Conservation (phyloP, 169 alveolate genomes). For the Cytauxzoon felis region DNA sequence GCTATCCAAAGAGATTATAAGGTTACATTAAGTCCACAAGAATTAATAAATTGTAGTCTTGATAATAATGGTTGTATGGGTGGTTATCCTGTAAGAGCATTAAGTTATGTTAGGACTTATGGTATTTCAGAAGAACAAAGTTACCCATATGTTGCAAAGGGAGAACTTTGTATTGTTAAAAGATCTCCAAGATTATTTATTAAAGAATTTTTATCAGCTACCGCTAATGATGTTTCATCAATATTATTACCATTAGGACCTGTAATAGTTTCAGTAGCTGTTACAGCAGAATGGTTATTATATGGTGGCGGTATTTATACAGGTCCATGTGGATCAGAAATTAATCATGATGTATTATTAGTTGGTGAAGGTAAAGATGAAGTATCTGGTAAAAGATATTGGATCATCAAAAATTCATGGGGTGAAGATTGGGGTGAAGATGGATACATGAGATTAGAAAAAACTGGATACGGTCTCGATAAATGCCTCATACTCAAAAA, state of each 20-base stretch:
- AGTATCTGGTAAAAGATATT: constrained; percentile 55
- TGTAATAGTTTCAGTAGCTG: constrained; percentile 87
- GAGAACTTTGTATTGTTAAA: constrained; percentile 26
- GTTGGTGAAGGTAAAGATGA: constrained; percentile 79
- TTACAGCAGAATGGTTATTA: constrained; percentile 72
- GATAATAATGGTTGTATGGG: constrained; percentile 81
- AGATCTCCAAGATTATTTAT: constrained; percentile 1
- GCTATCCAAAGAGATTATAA: not conserved
- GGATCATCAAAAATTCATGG: constrained; percentile 83
- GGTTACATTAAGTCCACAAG: constrained; percentile 80
- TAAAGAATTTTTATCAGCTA: constrained; percentile 7
- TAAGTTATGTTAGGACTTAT: constrained; percentile 67
- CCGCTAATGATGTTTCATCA: constrained; percentile 60
- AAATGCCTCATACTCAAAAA: constrained; percentile 43
- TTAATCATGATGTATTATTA: constrained; percentile 80
- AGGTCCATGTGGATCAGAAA: constrained; percentile 60
- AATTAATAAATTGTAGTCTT: constrained; percentile 81
- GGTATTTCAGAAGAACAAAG: constrained; percentile 68
- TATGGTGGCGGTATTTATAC: constrained; percentile 76
- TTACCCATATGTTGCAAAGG: constrained; percentile 74
- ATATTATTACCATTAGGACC: constrained; percentile 65
- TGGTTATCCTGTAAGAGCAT: constrained; percentile 78
- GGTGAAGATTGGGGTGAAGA: constrained; percentile 81
- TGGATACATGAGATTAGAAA: constrained; percentile 74
- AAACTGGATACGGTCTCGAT: constrained; percentile 35